phyloP scores from a whole-genome alignment of 2,329 filamentous ascomycete genomes.

The Geosmithia putterillii region DNA sequence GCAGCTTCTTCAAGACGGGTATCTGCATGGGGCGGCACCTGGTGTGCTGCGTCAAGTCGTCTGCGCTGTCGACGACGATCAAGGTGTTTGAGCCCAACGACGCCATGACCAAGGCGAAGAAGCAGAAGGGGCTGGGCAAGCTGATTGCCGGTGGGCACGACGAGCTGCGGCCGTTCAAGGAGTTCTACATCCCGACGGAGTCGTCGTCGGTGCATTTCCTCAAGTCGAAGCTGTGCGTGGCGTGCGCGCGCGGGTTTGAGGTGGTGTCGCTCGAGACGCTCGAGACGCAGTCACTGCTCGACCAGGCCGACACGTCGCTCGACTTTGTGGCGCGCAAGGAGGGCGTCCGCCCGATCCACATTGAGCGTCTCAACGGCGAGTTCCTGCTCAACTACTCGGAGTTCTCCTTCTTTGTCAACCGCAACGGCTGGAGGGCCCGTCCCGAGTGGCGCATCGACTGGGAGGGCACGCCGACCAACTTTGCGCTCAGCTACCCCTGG shows the following conservation, averaged over 20 bases:
- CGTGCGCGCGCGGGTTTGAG: slow-evolving; percentile 90
- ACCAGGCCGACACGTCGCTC: slow-evolving; percentile 93
- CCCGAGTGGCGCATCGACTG: slow-evolving; percentile 97
- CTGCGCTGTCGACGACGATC: slow-evolving; percentile 85
- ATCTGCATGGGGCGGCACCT: slow-evolving; percentile 90
- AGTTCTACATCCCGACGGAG: slow-evolving; percentile 97
- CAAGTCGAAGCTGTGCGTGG: slow-evolving; percentile 91
- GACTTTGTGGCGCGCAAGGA: slow-evolving; percentile 95
- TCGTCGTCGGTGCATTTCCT: slow-evolving; percentile 98
- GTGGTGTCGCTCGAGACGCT: slow-evolving; percentile 93
- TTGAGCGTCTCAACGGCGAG: slow-evolving; percentile 91
- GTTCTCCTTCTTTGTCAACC: slow-evolving; percentile 98
- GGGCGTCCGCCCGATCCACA: slow-evolving; percentile 88
- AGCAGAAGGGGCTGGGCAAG: slow-evolving; percentile 88
- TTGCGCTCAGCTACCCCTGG: slow-evolving; percentile 92
- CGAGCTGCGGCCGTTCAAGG: slow-evolving; percentile 92
- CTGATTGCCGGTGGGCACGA: slow-evolving; percentile 92
- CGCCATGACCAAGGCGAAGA: slow-evolving; percentile 83
- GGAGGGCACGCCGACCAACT: slow-evolving; percentile 86
- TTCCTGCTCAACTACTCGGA: slow-evolving; percentile 97
- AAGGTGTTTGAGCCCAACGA: slow-evolving; percentile 99
- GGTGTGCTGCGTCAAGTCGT: slow-evolving; percentile 93
- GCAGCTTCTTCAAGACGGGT: slow-evolving; percentile 96
- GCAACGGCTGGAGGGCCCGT: slow-evolving; percentile 91
- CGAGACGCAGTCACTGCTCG: slow-evolving; percentile 93